phyloP scores from a whole-genome alignment of 768 basidiomycete genomes.

The Wakefieldia striispora region DNA sequence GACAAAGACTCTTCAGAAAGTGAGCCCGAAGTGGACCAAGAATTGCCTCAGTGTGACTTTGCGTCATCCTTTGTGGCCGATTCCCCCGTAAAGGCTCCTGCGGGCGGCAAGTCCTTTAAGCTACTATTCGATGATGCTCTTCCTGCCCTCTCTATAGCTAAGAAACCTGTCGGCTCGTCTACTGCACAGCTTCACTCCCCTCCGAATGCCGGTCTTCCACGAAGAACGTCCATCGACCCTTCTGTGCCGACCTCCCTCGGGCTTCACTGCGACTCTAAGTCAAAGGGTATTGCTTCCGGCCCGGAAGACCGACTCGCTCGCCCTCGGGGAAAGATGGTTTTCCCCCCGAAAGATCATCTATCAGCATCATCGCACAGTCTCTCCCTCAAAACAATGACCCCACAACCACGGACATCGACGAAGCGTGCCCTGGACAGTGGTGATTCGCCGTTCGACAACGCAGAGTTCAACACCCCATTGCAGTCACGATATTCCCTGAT shows the following conservation, averaged over 20 bases:
- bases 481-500: constrained; percentile 40
- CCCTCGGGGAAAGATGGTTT: constrained; percentile 8
- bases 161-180: constrained; percentile 10
- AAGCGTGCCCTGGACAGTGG: constrained; percentile 45
- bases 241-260: constrained; percentile 2
- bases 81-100: constrained; percentile 65
- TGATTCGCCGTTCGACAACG: constrained; percentile 15
- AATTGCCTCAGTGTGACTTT: constrained; percentile 23
- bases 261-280: not conserved
- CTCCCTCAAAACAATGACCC: not conserved
- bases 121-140: constrained; percentile 61
- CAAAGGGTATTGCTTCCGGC: not conserved
- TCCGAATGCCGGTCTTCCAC: not conserved
- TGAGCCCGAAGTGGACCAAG: constrained; percentile 37
- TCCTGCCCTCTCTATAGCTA: constrained; percentile 16
- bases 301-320: not conserved
- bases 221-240: not conserved
- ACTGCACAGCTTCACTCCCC: not conserved
- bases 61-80: constrained; percentile 60
- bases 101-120: constrained; percentile 60
- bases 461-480: not conserved
- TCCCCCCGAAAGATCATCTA: constrained; percentile 9
- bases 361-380: not conserved
- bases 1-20: constrained; percentile 29
- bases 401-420: constrained; percentile 29